Evolutionary conservation across 2,329 filamentous ascomycete species (phyloP).

Genomic region (Graphiopsis chlorocephala): DNA sequence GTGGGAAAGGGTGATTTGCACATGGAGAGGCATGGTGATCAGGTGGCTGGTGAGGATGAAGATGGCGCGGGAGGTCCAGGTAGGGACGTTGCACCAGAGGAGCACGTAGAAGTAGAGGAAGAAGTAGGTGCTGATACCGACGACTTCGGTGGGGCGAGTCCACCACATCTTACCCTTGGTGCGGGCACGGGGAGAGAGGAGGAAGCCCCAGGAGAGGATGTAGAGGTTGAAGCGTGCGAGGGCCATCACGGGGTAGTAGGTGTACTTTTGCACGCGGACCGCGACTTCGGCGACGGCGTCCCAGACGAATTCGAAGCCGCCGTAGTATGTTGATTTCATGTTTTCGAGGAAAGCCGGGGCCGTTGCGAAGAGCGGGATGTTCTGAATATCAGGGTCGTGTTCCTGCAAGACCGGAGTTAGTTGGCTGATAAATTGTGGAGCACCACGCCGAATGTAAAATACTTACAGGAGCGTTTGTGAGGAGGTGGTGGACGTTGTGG

Average conservation of each 20-base stretch:
- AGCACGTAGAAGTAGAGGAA: conserved; percentile 54
- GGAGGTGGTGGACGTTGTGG: conserved; percentile 66
- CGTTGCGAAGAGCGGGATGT: conserved; percentile 84
- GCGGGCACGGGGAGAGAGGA: conserved; percentile 67
- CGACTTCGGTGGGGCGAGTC: conserved; percentile 77
- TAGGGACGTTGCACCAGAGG: conserved; percentile 8
- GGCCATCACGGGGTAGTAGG: conserved; percentile 77
- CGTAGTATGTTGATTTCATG: conserved; percentile 78
- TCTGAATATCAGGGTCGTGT: conserved; percentile 43
- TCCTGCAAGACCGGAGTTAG: conserved; percentile 24
- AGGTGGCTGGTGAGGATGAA: conserved; percentile 81
- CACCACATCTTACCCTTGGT: conserved; percentile 75
- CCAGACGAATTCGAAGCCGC: conserved; percentile 68
- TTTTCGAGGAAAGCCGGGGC: conserved; percentile 75
- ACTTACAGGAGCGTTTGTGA: conserved; percentile 59
- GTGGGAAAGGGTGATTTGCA: conserved; percentile 88
- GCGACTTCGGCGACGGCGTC: conserved; percentile 70
- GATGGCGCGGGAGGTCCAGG: conserved; percentile 30
- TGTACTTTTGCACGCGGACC: conserved; percentile 72
- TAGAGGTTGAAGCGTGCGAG: conserved; percentile 89
- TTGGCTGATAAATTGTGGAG: conserved; percentile 19
- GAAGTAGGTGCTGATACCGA: conserved; percentile 79
- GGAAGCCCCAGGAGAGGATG: conserved; percentile 73
- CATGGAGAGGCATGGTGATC: conserved; percentile 75
- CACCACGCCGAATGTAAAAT: background rate